Conservation (phyloP, 495 filamentous ascomycete species). For the Penicillium coprophilum region DNA sequence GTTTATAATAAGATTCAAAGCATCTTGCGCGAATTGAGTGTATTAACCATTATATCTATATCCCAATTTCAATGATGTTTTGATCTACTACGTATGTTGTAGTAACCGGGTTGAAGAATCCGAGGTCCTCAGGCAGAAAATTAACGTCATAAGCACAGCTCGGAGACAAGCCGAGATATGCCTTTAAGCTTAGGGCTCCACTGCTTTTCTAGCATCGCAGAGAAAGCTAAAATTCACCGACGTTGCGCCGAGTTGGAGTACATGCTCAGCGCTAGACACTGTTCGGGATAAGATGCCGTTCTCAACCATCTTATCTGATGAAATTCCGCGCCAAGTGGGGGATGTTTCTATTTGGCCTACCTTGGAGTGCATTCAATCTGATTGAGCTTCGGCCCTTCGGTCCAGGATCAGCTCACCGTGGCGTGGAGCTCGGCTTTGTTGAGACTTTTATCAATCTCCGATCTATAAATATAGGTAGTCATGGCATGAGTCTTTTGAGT, state of each 20-base stretch:
- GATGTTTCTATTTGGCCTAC: background rate
- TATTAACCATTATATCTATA: background rate
- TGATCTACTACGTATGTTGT: no score
- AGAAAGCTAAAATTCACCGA: background rate
- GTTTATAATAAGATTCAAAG: background rate
- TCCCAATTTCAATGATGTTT: background rate
- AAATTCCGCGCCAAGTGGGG: background rate
- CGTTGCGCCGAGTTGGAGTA: background rate
- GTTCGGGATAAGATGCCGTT: background rate
- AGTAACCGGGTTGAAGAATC: background rate
- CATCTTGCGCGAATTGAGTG: background rate
- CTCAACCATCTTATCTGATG: constrained; percentile 11
- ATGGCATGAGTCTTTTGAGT: background rate
- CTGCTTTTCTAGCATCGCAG: background rate
- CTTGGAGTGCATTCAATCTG: background rate
- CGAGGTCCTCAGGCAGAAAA: background rate
- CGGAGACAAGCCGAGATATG: background rate
- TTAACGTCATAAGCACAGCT: background rate
- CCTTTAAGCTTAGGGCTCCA: background rate
- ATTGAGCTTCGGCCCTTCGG: background rate
- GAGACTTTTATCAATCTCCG: constrained; percentile 9
- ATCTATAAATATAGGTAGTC: constrained; percentile 5
- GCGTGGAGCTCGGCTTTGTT: background rate
- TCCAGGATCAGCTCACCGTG: background rate
- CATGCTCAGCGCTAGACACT: background rate